Evolutionary conservation across 2,329 filamentous ascomycete genomes (phyloP).

Genomic region (Didymella glomerata): DNA sequence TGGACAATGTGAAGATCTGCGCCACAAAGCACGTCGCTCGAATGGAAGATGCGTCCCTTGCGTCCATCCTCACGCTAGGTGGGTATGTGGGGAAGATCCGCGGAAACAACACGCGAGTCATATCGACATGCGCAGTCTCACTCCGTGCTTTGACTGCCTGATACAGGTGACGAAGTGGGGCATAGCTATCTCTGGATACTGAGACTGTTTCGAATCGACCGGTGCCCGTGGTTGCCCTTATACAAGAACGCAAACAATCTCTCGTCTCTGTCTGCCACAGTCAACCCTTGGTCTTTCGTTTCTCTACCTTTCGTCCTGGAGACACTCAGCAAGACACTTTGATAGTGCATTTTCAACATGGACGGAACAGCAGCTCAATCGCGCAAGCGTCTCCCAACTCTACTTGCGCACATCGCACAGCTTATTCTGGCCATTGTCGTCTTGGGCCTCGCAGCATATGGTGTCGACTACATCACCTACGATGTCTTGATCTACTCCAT

Average conservation of each 20-base stretch:
- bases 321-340: conserved; percentile 13
- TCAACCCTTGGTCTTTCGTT: conserved; percentile 3
- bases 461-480: conserved; percentile 53
- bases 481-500: conserved; percentile 47
- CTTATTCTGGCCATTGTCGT: conserved; percentile 56
- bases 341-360: conserved; percentile 18
- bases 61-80: conserved; percentile 3
- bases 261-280: conserved; percentile 15
- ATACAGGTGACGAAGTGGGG: conserved; percentile 22
- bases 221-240: conserved; percentile 8
- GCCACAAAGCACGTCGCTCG: neutral
- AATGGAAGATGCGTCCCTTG: conserved; percentile 3
- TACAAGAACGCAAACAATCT: conserved; percentile 19
- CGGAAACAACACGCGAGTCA: conserved; percentile 14
- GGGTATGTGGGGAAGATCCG: conserved; percentile 8
- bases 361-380: conserved; percentile 5
- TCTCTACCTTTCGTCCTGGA: conserved; percentile 2
- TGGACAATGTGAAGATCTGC: neutral
- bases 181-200: conserved; percentile 12
- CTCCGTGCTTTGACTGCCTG: conserved; percentile 13
- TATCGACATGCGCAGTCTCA: conserved; percentile 17
- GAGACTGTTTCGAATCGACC: conserved; percentile 20
- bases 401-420: conserved; percentile 35
- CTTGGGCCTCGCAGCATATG: conserved; percentile 60
- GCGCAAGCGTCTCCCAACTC: conserved; percentile 21